phyloP scores from a whole-genome alignment of 495 filamentous ascomycete genomes.

The Podospora tetraspora region DNA sequence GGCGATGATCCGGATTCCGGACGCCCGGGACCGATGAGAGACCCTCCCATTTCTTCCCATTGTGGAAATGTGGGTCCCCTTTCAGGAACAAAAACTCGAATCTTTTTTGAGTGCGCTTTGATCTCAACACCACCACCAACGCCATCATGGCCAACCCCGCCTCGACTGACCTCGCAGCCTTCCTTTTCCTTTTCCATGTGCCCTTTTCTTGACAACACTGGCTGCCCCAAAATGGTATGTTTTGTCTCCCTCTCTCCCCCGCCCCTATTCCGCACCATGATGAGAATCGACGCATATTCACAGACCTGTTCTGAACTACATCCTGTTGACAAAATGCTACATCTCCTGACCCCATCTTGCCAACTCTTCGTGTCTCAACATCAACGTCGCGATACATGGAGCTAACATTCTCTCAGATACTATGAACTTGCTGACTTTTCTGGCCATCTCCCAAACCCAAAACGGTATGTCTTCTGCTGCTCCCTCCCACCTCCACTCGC shows the following conservation, averaged over 20 bases:
- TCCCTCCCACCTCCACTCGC: neutral
- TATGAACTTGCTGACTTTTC: neutral
- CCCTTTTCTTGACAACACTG: neutral
- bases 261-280: constrained; percentile 30
- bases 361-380: too few relatives aligned
- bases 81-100: neutral
- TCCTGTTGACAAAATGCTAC: constrained; percentile 47
- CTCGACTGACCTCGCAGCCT: neutral
- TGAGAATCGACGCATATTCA: constrained; percentile 45
- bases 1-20: neutral
- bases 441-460: neutral
- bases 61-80: neutral
- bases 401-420: neutral
- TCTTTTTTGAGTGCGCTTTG: neutral
- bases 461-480: neutral
- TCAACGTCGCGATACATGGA: neutral
- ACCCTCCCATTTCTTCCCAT: neutral
- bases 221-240: constrained; percentile 3
- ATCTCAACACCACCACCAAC: neutral
- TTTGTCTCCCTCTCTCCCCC: neutral
- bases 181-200: neutral
- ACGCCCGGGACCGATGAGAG: neutral
- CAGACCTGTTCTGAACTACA: constrained; percentile 55
- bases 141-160: neutral
- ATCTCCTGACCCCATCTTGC: constrained; percentile 30